Evolutionary conservation across 1,139 yeast genomes (phyloP).

Genomic region (Entelexis sorbosivorans): DNA sequence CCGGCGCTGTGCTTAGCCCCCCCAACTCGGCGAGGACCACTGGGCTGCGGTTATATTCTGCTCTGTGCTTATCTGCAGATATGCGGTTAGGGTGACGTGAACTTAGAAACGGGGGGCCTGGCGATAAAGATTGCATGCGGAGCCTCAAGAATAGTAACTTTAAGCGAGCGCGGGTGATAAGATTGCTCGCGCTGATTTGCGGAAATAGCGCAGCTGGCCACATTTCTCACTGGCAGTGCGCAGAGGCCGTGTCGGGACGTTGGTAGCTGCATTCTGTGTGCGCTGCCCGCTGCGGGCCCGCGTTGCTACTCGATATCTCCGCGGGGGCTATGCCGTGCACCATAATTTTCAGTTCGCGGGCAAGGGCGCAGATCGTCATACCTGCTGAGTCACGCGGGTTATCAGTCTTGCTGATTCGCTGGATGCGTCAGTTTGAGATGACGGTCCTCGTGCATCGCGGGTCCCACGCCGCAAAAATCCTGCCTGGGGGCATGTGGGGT

Average conservation of each 20-base stretch:
- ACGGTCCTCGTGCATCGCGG: no score
- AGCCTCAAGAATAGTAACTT: not conserved
- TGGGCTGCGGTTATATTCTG: not conserved
- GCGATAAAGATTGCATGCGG: not conserved
- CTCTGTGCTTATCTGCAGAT: conserved; percentile 1
- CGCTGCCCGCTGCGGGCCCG: no score
- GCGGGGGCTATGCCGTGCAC: not conserved
- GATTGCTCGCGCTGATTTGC: not conserved
- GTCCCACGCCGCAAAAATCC: no score
- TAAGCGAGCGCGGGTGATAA: not conserved
- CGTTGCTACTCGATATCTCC: no score
- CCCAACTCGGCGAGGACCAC: not conserved
- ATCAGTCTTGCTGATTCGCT: not conserved
- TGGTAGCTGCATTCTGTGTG: no score
- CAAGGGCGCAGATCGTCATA: not conserved
- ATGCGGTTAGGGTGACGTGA: not conserved
- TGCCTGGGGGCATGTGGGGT: no score
- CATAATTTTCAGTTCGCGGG: not conserved
- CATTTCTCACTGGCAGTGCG: no score
- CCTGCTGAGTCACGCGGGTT: not conserved
- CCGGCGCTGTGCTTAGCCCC: not conserved
- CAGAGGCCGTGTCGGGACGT: no score
- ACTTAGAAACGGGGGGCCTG: not conserved
- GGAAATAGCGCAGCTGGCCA: not conserved
- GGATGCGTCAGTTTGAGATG: no score